Percentiles rank a stretch among this genome's conserved stretches.
phyloP scores from a whole-genome alignment of 495 filamentous ascomycete species.

The Hamigera avellanea region DNA sequence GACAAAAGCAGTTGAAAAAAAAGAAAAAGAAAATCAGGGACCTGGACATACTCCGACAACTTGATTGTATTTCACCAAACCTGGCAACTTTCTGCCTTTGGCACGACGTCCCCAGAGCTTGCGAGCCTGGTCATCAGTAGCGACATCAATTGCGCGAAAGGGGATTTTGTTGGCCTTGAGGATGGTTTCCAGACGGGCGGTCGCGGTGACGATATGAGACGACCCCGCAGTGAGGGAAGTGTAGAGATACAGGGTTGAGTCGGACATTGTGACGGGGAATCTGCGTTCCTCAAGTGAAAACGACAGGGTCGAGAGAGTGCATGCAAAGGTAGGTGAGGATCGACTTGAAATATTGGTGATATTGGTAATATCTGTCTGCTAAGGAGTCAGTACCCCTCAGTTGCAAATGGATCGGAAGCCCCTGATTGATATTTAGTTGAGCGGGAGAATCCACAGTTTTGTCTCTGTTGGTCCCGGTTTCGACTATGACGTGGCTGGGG shows the following conservation, averaged over 20 bases:
- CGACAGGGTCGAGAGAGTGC: no score
- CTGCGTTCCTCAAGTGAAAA: no score
- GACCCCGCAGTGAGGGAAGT: slow-evolving; percentile 92
- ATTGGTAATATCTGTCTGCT: no score
- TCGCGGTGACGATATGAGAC: slow-evolving; percentile 96
- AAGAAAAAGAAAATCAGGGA: neutral
- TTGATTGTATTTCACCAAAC: slow-evolving; percentile 75
- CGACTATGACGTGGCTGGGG: no score
- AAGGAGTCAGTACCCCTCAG: no score
- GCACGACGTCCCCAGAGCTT: slow-evolving; percentile 83
- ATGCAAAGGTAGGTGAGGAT: no score
- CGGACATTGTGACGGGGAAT: slow-evolving; percentile 27
- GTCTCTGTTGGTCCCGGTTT: no score
- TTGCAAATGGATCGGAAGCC: no score
- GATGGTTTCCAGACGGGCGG: slow-evolving; percentile 88
- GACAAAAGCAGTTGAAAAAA: neutral
- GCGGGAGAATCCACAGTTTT: no score
- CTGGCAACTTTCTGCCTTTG: slow-evolving; percentile 72
- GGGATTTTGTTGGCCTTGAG: slow-evolving; percentile 89
- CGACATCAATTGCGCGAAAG: slow-evolving; percentile 85
- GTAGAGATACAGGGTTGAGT: slow-evolving; percentile 82
- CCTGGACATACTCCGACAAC: slow-evolving; percentile 66
- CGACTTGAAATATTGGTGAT: no score
- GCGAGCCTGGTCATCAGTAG: slow-evolving; percentile 81
- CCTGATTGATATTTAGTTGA: no score